Conservation (phyloP, 164 flowering plant genomes). For the Tetracentron sinense region DNA sequence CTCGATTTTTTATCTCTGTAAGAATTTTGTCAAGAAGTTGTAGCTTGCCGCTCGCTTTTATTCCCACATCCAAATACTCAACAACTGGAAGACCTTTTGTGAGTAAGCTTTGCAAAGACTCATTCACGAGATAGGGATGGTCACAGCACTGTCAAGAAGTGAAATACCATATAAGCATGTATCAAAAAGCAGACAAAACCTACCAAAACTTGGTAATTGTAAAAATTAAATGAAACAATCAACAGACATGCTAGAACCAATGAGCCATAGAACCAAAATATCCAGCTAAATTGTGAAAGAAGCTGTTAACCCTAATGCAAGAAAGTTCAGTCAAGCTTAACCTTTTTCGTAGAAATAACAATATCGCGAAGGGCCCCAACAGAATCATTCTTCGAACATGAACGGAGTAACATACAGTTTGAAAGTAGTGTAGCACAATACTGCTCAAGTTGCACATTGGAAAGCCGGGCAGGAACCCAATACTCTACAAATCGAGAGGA, state of each 20-base stretch:
- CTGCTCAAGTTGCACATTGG: constrained; percentile 83
- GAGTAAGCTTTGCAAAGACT: constrained; percentile 37
- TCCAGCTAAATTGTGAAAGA: neutral
- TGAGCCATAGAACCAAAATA: neutral
- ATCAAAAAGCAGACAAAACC: neutral
- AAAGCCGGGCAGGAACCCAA: constrained; percentile 83
- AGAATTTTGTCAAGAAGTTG: constrained; percentile 61
- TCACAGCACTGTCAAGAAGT: constrained; percentile 67
- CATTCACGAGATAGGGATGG: constrained; percentile 77
- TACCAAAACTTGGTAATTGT: neutral
- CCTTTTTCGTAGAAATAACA: constrained; percentile 65
- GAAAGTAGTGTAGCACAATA: constrained; percentile 66
- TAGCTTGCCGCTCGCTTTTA: constrained; percentile 86
- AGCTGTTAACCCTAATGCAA: neutral
- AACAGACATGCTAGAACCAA: too few relatives aligned
- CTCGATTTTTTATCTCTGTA: constrained; percentile 41
- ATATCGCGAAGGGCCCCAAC: constrained; percentile 59
- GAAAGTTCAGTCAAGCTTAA: constrained; percentile 18
- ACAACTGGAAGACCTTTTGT: constrained; percentile 32
- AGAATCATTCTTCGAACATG: constrained; percentile 51
- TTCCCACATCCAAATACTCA: constrained; percentile 59
- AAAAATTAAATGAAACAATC: neutral
- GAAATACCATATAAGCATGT: constrained; percentile 3
- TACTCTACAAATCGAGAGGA: constrained; percentile 67
- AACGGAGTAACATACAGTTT: constrained; percentile 50